Percentiles rank a stretch among this genome's conserved stretches.
Evolutionary conservation across 305 asterid species (phyloP).

Genomic region (Solanum aculeatissimum): DNA sequence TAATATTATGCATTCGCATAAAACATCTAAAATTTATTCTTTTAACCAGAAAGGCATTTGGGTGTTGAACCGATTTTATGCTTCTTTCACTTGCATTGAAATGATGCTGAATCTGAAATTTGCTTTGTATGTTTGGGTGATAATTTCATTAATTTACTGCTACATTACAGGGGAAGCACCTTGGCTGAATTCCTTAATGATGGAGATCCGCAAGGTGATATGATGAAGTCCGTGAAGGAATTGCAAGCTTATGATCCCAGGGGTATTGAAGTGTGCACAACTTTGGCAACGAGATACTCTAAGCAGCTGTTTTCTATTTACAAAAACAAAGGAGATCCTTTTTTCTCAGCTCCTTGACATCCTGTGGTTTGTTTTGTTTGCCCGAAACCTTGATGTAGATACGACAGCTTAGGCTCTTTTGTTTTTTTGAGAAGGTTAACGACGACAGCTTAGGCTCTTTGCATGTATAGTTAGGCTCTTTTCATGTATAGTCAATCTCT

Average conservation of each 20-base stretch:
- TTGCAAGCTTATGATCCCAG: constrained; percentile 17
- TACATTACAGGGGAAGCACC: constrained; percentile 34
- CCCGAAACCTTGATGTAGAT: background rate
- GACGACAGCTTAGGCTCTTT: background rate
- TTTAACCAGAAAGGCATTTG: background rate
- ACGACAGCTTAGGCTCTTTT: background rate
- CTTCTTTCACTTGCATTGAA: background rate
- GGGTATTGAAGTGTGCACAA: constrained; percentile 33
- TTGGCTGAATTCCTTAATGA: constrained; percentile 48
- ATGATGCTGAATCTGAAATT: background rate
- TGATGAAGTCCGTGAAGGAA: constrained; percentile 39
- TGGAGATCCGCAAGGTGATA: constrained; percentile 32
- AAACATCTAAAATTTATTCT: background rate
- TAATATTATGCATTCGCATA: background rate
- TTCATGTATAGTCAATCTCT: background rate
- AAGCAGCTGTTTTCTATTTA: constrained; percentile 49
- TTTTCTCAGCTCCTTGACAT: constrained; percentile 19
- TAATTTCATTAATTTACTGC: background rate
- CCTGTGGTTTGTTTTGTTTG: background rate
- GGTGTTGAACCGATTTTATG: background rate
- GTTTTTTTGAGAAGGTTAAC: too few species aligned
- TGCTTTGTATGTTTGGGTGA: background rate
- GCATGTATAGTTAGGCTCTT: too few species aligned
- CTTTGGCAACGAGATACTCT: constrained; percentile 40
- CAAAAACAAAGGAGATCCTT: constrained; percentile 35